phyloP scores from a whole-genome alignment of 495 filamentous ascomycete species.

The Daldinia grandis region DNA sequence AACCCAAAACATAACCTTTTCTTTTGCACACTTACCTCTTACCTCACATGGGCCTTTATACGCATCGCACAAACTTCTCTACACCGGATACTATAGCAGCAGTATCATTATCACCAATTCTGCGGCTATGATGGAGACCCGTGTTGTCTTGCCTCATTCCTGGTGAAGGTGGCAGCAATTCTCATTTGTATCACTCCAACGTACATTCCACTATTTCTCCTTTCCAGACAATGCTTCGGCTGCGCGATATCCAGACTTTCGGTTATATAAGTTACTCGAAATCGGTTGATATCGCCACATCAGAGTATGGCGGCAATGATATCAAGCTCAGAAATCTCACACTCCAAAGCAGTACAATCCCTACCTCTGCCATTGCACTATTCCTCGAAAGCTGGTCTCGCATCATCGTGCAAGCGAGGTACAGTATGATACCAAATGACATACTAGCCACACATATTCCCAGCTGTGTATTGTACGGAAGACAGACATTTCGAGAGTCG shows the following conservation, averaged over 20 bases:
- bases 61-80: background rate
- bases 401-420: background rate
- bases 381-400: slow-evolving; percentile 1
- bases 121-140: background rate
- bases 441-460: slow-evolving; percentile 4
- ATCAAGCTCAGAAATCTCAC: background rate
- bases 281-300: background rate
- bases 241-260: background rate
- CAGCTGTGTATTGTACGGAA: slow-evolving; percentile 6
- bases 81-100: background rate
- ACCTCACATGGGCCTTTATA: too few relatives aligned
- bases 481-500: slow-evolving; percentile 2
- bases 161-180: background rate
- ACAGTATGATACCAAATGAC: background rate
- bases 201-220: background rate
- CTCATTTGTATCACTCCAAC: background rate
- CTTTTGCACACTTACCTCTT: background rate
- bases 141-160: background rate
- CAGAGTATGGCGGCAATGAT: background rate
- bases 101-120: background rate
- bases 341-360: background rate
- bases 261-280: background rate
- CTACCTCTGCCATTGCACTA: background rate
- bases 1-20: background rate
- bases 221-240: background rate